Conservation (phyloP, 768 basidiomycete species). For the Leccinum variicolor region DNA sequence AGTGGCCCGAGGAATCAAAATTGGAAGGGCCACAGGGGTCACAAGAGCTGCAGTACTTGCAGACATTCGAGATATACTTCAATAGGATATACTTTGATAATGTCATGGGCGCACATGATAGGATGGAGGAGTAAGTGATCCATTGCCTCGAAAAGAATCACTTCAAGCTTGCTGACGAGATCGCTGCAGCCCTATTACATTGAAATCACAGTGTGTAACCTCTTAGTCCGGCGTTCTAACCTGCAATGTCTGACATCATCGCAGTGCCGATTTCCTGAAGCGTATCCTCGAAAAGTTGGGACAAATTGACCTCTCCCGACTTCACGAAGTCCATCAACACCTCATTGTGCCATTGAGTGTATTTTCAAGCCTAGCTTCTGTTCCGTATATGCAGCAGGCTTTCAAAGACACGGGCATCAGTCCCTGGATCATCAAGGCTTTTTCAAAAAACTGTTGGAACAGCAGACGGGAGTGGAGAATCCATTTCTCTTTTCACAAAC, state of each 20-base stretch:
- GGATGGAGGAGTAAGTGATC: background rate
- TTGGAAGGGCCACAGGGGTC: background rate
- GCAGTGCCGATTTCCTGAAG: too few species aligned
- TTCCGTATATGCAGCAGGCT: background rate
- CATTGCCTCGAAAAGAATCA: background rate
- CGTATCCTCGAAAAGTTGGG: too few species aligned
- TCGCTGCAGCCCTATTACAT: background rate
- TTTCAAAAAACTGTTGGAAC: background rate
- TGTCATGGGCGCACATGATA: background rate
- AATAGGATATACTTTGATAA: background rate
- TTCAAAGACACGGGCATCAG: background rate
- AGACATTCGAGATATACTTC: constrained; percentile 5
- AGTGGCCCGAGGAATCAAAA: background rate
- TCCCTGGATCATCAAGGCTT: background rate
- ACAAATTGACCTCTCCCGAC: background rate
- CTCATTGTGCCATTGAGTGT: constrained; percentile 1
- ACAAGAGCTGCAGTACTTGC: background rate
- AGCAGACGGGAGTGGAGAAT: background rate
- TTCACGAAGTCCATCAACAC: background rate
- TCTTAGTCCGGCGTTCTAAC: too few species aligned
- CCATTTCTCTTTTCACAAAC: background rate
- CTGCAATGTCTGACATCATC: too few species aligned
- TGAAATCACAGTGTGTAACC: too few species aligned
- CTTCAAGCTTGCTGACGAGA: background rate
- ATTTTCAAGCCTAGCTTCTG: background rate